Conservation (phyloP, 352 stramenopile species). For the Peronospora farinosa region DNA sequence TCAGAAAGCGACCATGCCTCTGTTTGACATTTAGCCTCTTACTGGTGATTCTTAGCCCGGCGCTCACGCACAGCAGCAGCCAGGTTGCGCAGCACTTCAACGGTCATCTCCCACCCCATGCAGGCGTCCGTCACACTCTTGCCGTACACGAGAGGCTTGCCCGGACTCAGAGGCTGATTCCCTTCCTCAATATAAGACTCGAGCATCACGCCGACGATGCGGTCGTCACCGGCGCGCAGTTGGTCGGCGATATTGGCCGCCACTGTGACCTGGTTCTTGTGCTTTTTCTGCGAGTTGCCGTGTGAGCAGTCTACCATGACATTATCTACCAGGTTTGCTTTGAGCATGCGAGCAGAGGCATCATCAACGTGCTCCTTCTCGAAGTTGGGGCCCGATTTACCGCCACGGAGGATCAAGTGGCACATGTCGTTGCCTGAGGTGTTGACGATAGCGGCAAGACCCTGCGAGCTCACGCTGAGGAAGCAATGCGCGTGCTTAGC, state of each 20-base stretch:
- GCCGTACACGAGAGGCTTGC: conserved; percentile 78
- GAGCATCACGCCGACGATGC: conserved; percentile 85
- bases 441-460: conserved; percentile 82
- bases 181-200: conserved; percentile 86
- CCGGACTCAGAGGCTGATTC: conserved; percentile 65
- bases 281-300: conserved; percentile 86
- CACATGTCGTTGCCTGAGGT: conserved; percentile 83
- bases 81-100: conserved; percentile 65
- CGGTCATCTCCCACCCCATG: conserved; percentile 80
- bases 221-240: conserved; percentile 63
- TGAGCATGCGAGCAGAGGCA: conserved; percentile 73
- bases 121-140: conserved; percentile 88
- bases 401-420: conserved; percentile 86
- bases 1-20: no score
- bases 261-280: conserved; percentile 81
- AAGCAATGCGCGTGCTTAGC: conserved; percentile 84
- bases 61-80: conserved; percentile 72
- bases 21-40: conserved; percentile 10
- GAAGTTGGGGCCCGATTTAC: conserved; percentile 81
- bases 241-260: conserved; percentile 65
- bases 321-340: conserved; percentile 75
- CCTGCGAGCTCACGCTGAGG: conserved; percentile 82
- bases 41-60: conserved; percentile 46
- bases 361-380: conserved; percentile 79
- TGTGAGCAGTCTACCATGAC: conserved; percentile 90